Percentiles rank a stretch among this genome's conserved stretches.
Evolutionary conservation across 176 grass and related monocot genomes (phyloP).

Genomic region (Poa pratensis): DNA sequence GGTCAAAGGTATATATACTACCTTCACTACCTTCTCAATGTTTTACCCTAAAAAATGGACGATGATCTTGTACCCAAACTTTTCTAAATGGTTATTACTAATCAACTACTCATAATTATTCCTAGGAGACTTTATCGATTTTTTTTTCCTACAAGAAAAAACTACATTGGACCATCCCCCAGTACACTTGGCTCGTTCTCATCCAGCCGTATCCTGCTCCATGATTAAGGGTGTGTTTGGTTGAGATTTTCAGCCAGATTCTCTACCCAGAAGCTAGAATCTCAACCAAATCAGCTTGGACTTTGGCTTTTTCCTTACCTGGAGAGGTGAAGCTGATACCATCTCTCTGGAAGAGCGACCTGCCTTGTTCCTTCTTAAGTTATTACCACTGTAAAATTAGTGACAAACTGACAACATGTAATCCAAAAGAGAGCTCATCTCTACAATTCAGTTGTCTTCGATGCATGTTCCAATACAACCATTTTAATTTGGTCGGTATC

Average conservation of each 20-base stretch:
- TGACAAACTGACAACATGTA: neutral
- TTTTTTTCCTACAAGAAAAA: neutral
- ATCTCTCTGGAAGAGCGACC: neutral
- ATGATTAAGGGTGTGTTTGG: too few relatives aligned
- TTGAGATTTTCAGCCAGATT: too few relatives aligned
- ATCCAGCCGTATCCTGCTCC: neutral
- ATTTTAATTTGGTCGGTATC: neutral
- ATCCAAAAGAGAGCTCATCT: slow-evolving; percentile 15
- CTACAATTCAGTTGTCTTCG: neutral
- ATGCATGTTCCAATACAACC: neutral
- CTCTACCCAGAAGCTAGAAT: too few relatives aligned
- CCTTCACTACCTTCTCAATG: too few relatives aligned
- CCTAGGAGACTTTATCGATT: too few relatives aligned
- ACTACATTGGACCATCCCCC: neutral
- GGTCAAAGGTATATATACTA: too few relatives aligned
- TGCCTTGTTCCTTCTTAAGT: neutral
- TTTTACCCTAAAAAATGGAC: too few relatives aligned
- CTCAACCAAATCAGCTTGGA: too few relatives aligned
- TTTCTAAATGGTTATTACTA: neutral
- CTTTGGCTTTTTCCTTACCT: neutral
- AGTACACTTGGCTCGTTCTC: neutral
- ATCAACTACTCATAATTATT: neutral
- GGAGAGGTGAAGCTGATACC: neutral
- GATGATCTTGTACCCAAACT: neutral
- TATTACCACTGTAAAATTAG: slow-evolving; percentile 25